Conservation (phyloP, 2,329 filamentous ascomycete species). For the Lecanosticta acicola region DNA sequence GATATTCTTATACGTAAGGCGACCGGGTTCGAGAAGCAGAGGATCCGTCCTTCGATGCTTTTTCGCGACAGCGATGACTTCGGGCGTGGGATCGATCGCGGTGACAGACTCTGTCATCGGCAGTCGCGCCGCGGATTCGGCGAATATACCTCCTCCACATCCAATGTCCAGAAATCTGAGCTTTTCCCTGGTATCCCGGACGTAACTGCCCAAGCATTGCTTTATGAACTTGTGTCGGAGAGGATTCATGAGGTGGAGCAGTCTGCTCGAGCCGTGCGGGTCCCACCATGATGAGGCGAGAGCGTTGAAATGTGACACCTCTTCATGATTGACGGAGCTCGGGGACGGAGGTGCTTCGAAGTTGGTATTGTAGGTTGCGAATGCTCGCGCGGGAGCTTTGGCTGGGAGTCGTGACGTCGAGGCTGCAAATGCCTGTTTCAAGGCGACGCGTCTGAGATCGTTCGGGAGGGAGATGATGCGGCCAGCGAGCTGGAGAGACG, state of each 20-base stretch:
- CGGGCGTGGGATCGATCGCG: constrained; percentile 71
- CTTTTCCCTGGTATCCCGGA: constrained; percentile 31
- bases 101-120: constrained; percentile 59
- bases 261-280: constrained; percentile 80
- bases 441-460: constrained; percentile 8
- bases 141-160: constrained; percentile 94
- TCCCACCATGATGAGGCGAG: constrained; percentile 98
- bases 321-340: constrained; percentile 74
- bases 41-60: constrained; percentile 73
- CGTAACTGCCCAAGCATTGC: constrained; percentile 54
- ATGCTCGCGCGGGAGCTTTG: constrained; percentile 1
- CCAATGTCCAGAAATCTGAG: constrained; percentile 83
- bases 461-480: constrained; percentile 8
- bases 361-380: constrained; percentile 22
- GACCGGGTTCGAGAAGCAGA: constrained; percentile 48
- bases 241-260: constrained; percentile 97
- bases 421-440: constrained; percentile 5
- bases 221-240: constrained; percentile 88
- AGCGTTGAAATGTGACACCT: constrained; percentile 89
- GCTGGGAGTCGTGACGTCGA: not conserved
- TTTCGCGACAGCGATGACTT: constrained; percentile 68
- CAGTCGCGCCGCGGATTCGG: constrained; percentile 73
- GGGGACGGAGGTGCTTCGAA: constrained; percentile 2
- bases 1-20: constrained; percentile 65
- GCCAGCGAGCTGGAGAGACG: constrained; percentile 1